Conservation (phyloP, 108 stramenopile species). For the Cyclostephanos invisitatus region DNA sequence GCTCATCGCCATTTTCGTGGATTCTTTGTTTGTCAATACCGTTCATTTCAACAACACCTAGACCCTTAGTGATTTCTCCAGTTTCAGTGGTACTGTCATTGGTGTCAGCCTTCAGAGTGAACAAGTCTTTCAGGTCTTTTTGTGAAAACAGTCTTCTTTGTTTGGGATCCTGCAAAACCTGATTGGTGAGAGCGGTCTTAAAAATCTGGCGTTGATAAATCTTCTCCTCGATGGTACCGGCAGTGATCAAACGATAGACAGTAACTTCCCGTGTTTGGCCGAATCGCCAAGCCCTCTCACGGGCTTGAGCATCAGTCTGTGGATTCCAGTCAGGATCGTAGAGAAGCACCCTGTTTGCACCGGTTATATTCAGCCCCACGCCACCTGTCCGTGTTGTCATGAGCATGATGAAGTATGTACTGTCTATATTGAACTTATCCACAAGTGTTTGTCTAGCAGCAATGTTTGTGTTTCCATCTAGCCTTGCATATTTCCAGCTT, state of each 20-base stretch:
- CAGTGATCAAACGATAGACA: slow-evolving; percentile 81
- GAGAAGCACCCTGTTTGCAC: slow-evolving; percentile 76
- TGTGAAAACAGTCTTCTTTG: slow-evolving; percentile 90
- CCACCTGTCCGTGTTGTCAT: slow-evolving; percentile 98
- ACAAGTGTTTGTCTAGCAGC: slow-evolving; percentile 86
- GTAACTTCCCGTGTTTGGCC: slow-evolving; percentile 78
- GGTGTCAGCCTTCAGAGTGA: slow-evolving; percentile 80
- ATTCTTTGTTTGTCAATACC: slow-evolving; percentile 20
- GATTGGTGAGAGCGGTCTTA: slow-evolving; percentile 93
- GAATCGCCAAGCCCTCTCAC: slow-evolving; percentile 95
- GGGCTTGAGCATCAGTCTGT: slow-evolving; percentile 89
- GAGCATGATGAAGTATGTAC: slow-evolving; percentile 86
- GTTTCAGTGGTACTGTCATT: slow-evolving; percentile 72
- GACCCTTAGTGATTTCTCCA: slow-evolving; percentile 63
- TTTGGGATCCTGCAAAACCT: slow-evolving; percentile 88
- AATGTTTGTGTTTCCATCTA: slow-evolving; percentile 96
- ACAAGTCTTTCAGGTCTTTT: slow-evolving; percentile 87
- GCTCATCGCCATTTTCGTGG: slow-evolving; percentile 16
- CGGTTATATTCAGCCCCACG: slow-evolving; percentile 77
- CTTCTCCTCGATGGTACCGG: slow-evolving; percentile 93
- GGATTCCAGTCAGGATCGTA: slow-evolving; percentile 98
- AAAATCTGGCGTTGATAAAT: slow-evolving; percentile 99
- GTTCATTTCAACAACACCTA: slow-evolving; percentile 57
- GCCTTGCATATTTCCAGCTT: slow-evolving; percentile 85
- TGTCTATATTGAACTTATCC: slow-evolving; percentile 90